These are phyloP conservation scores for Letharia columbiana DNA, from an alignment of 495 filamentous ascomycete species.

Conservation along the genomic window DNA sequence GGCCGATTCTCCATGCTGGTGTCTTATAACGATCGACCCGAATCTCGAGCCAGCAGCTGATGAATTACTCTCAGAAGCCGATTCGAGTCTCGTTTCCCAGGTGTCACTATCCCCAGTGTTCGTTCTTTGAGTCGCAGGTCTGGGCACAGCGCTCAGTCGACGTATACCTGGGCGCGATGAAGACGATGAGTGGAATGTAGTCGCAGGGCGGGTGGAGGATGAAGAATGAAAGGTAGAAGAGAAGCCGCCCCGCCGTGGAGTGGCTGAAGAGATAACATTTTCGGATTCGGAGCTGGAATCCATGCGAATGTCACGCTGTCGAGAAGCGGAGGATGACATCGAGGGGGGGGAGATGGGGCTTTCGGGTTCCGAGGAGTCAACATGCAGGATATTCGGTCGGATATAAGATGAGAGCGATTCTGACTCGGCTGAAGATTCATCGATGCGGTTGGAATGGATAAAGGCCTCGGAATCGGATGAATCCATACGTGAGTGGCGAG, in stretches of 20 bases:
- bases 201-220: neutral
- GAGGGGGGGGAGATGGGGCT: constrained; percentile 4
- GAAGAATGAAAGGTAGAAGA: constrained; percentile 11
- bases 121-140: neutral
- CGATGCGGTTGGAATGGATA: constrained; percentile 9
- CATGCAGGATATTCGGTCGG: neutral
- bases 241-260: neutral
- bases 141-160: neutral
- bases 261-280: neutral
- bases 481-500: constrained; percentile 11
- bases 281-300: constrained; percentile 14
- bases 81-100: constrained; percentile 17
- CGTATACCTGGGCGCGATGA: constrained; percentile 5
- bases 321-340: neutral
- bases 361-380: constrained; percentile 9
- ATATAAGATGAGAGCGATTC: constrained; percentile 1
- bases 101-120: constrained; percentile 14
- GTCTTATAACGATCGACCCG: neutral
- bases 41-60: constrained; percentile 4
- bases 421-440: constrained; percentile 4
- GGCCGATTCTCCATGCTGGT: neutral
- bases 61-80: neutral
- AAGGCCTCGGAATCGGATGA: constrained; percentile 11
- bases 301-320: neutral
- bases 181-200: neutral